Evolutionary conservation across 2,329 filamentous ascomycete genomes (phyloP).

Genomic region (Penicillium sp.): DNA sequence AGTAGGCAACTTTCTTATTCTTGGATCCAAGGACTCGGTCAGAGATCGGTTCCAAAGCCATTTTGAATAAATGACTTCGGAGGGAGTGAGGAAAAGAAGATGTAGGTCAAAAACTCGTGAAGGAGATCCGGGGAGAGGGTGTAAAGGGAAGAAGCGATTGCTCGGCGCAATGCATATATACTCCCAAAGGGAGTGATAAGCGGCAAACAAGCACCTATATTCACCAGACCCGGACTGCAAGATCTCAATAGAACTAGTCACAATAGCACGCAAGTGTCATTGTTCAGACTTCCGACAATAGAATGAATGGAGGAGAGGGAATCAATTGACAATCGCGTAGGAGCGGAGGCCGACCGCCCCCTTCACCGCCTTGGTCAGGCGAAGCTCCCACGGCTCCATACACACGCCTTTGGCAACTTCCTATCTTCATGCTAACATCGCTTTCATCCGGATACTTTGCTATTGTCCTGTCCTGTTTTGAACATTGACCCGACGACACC

Average conservation of each 20-base stretch:
- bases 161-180: constrained; percentile 8
- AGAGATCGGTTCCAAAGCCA: constrained; percentile 52
- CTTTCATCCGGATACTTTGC: constrained; percentile 2
- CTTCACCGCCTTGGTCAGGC: constrained; percentile 36
- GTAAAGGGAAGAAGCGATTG: constrained; percentile 8
- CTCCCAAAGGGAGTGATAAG: constrained; percentile 4
- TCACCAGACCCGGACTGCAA: constrained; percentile 12
- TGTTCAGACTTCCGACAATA: constrained; percentile 17
- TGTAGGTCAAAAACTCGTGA: constrained; percentile 2
- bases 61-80: constrained; percentile 25
- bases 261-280: constrained; percentile 15
- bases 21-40: constrained; percentile 49
- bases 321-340: constrained; percentile 25
- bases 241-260: constrained; percentile 10
- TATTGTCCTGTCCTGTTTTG: not conserved
- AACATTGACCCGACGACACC: not conserved
- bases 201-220: constrained; percentile 3
- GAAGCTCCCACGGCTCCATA: constrained; percentile 9
- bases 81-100: not conserved
- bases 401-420: constrained; percentile 11
- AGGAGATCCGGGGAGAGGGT: constrained; percentile 16
- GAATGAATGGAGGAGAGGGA: constrained; percentile 26
- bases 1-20: constrained; percentile 89
- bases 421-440: constrained; percentile 5
- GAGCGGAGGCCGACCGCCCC: constrained; percentile 19